These are phyloP conservation scores for Fusarium scirpi DNA, from an alignment of 2,329 filamentous ascomycete species.

Conservation along the genomic window DNA sequence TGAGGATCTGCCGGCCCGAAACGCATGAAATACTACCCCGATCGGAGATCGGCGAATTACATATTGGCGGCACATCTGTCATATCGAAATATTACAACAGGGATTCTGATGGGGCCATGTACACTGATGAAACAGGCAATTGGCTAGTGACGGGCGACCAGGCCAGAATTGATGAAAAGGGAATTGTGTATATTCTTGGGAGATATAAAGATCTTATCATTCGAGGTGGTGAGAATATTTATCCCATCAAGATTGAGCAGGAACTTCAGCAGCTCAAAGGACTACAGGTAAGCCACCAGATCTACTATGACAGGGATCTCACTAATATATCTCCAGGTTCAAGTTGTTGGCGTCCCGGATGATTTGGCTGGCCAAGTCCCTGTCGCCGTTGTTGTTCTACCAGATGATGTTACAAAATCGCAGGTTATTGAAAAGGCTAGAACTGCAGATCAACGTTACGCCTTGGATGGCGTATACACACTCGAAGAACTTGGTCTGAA, in stretches of 20 bases:
- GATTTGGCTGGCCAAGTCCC: conserved; percentile 61
- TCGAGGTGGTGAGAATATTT: conserved; percentile 59
- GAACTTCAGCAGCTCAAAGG: conserved; percentile 52
- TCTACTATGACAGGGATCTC: neutral
- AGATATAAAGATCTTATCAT: conserved; percentile 61
- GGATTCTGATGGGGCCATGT: conserved; percentile 50
- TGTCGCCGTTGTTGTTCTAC: conserved; percentile 57
- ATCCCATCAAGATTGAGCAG: conserved; percentile 54
- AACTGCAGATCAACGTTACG: conserved; percentile 53
- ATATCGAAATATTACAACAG: conserved; percentile 52
- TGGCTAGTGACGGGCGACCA: conserved; percentile 59
- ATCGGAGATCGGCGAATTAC: conserved; percentile 55
- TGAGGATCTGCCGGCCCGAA: conserved; percentile 53
- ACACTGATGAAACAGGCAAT: conserved; percentile 49
- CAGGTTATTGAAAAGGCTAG: conserved; percentile 49
- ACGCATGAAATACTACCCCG: conserved; percentile 47
- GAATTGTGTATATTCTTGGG: conserved; percentile 55
- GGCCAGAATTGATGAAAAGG: conserved; percentile 54
- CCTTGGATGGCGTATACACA: conserved; percentile 56
- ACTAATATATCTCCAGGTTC: conserved; percentile 44
- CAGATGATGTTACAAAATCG: conserved; percentile 49
- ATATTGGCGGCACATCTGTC: conserved; percentile 54
- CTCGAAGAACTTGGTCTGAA: conserved; percentile 56
- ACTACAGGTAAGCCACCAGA: conserved; percentile 41
- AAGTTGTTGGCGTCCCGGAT: conserved; percentile 59